Conservation (phyloP, 2,329 filamentous ascomycete genomes). For the Fusarium sp. region DNA sequence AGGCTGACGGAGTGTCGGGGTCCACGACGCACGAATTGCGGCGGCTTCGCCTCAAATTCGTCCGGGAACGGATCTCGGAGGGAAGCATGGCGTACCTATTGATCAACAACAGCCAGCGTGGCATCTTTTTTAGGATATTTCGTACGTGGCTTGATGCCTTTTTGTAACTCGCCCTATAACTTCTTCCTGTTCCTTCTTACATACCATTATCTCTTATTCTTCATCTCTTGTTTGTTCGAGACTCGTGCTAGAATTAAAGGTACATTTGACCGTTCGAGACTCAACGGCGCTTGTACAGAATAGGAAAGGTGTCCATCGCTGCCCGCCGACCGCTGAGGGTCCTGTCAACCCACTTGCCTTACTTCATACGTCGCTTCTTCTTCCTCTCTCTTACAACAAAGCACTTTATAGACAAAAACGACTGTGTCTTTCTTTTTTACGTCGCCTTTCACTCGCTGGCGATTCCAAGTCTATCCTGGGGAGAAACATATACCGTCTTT, state of each 20-base stretch:
- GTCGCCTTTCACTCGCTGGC: constrained; percentile 33
- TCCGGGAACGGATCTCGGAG: constrained; percentile 25
- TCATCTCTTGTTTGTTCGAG: not conserved
- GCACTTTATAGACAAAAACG: constrained; percentile 4
- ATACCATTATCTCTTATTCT: not conserved
- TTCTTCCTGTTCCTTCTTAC: not conserved
- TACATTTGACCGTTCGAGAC: constrained; percentile 25
- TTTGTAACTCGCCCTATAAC: constrained; percentile 6
- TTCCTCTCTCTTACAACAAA: constrained; percentile 6
- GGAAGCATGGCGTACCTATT: not conserved
- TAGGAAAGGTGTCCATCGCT: constrained; percentile 31
- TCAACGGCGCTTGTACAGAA: constrained; percentile 11
- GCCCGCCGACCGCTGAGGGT: constrained; percentile 26
- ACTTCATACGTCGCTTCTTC: constrained; percentile 42
- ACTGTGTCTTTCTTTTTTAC: not conserved
- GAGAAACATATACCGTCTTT: not conserved
- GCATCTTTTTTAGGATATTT: constrained; percentile 32
- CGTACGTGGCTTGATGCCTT: constrained; percentile 9
- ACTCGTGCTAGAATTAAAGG: constrained; percentile 21
- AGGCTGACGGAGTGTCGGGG: not conserved
- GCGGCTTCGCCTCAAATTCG: constrained; percentile 30
- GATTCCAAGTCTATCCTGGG: not conserved
- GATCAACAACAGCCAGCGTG: constrained; percentile 42
- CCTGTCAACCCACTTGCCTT: constrained; percentile 37
- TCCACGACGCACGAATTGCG: not conserved